These are phyloP conservation scores for Cercospora berteroae DNA, from an alignment of 2,329 filamentous ascomycete genomes.

Conservation along the genomic window DNA sequence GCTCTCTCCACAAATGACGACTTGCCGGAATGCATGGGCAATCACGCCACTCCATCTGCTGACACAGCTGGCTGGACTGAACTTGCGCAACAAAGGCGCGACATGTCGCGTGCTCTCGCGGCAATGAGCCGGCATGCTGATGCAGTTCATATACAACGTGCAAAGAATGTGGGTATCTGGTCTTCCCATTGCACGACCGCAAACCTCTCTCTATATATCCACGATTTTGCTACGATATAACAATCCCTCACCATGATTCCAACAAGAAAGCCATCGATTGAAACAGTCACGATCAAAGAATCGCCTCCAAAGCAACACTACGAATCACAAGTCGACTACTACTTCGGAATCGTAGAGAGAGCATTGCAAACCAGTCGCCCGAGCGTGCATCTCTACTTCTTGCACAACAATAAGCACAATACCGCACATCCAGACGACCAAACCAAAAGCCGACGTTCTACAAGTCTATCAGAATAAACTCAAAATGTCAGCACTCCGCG, in stretches of 20 bases:
- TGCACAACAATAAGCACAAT: constrained; percentile 5
- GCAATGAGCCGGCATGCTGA: not conserved
- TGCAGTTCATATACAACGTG: constrained; percentile 16
- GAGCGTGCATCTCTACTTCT: constrained; percentile 16
- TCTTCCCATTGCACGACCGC: constrained; percentile 6
- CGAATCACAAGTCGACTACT: constrained; percentile 10
- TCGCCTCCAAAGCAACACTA: not conserved
- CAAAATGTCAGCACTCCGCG: constrained; percentile 9
- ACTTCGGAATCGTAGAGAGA: constrained; percentile 11
- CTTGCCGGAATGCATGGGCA: not conserved
- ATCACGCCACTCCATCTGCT: constrained; percentile 9
- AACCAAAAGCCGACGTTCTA: not conserved
- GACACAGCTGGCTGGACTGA: constrained; percentile 6
- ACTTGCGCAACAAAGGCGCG: not conserved
- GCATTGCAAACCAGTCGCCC: constrained; percentile 17
- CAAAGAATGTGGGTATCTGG: not conserved
- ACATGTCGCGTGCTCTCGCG: constrained; percentile 4
- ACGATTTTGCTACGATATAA: not conserved
- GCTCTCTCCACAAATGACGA: constrained; percentile 5
- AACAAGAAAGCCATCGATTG: constrained; percentile 6
- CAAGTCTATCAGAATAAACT: constrained; percentile 3
- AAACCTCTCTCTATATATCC: constrained; percentile 11
- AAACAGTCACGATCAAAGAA: not conserved
- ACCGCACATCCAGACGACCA: not conserved
- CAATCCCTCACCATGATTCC: constrained; percentile 9